Base-by-base conservation (phyloP, 768 basidiomycete species). In the Naganishia vishniacii region DNA sequence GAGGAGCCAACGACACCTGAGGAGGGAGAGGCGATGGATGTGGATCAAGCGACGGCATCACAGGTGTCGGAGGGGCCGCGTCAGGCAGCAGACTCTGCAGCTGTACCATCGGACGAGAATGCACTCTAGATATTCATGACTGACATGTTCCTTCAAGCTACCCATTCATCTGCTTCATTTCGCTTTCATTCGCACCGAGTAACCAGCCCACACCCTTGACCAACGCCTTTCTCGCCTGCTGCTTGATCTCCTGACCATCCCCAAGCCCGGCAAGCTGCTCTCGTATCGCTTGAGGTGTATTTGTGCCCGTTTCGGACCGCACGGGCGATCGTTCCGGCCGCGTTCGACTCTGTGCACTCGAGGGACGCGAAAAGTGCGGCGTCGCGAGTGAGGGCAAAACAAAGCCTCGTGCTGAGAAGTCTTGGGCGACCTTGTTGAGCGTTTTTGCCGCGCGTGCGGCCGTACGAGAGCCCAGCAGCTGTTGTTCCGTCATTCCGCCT, bases 161-260 rank as follows among this genome's bases (percentile, higher is more conserved):
- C 37, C 56, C 32, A 4, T 48, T 41, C 45, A 59, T 65, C n/a
- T 48, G 29, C 31, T 40, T 32, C 42, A 75, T 68, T 67, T 78
- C 74, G 20, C 72, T 69, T 58, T 78, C 78, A 29, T 92, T 91
- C 13, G 85, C 88, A 44, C 94, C 94, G 63, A 98, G 85, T 29
- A 98, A 81, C 94, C 94, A 98, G 29, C 93, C 93, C 59, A 98
- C 89, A 8, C 94, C 94, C 71, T 87, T 87, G 40, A 89, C 88
- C 44, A 98, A 76, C 3, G 85, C 89, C 32, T 86, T 82, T 51
- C 85, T 84, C 1, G 90, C 90, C 70, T 87, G 85, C n/a, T 83
- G 41, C 79, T 79, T 58, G 82, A 82, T 74, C 68, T 73, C 67
- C 64, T 72, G 65, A 77, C 78, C 69, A 68, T 75, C 64, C 69